Percentiles rank a stretch among this genome's conserved stretches.
Evolutionary conservation across 2,329 filamentous ascomycete genomes (phyloP).

Genomic region (Emmonsia crescens): DNA sequence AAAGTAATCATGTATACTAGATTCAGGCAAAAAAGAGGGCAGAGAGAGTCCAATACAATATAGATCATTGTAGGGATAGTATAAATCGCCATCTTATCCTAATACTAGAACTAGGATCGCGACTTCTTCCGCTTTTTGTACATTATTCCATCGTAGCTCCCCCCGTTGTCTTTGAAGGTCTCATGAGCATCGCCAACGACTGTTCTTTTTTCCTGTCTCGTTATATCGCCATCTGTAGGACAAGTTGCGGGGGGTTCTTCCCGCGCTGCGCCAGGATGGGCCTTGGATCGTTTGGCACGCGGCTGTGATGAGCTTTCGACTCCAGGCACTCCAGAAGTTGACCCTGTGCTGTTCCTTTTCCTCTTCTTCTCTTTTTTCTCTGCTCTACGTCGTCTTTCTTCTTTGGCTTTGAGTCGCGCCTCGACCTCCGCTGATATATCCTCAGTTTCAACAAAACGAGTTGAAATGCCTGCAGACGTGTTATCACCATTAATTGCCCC

Average conservation of each 20-base stretch:
- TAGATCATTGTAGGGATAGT: not conserved
- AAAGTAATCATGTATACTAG: not conserved
- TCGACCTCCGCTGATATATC: constrained; percentile 39
- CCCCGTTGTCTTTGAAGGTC: not conserved
- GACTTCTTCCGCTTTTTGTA: constrained; percentile 4
- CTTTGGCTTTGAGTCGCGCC: constrained; percentile 33
- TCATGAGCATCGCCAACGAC: not conserved
- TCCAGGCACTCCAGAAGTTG: constrained; percentile 18
- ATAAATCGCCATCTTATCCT: not conserved
- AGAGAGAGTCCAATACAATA: not conserved
- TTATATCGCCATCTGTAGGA: not conserved
- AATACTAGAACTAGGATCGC: not conserved
- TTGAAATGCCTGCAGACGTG: not conserved
- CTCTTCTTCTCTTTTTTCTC: constrained; percentile 29
- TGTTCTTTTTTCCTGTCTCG: not conserved
- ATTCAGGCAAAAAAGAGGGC: not conserved
- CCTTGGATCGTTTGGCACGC: not conserved
- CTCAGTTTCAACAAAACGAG: constrained; percentile 24
- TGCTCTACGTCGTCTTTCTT: constrained; percentile 25
- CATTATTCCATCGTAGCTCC: not conserved
- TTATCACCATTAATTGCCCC: not conserved
- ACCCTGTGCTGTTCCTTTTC: constrained; percentile 30
- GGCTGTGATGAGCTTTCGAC: not conserved
- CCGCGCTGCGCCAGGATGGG: not conserved
- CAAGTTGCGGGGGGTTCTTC: not conserved